Evolutionary conservation across 805 yeast genomes (phyloP), one percentile per base, ranked within the genome.

Genomic region (Hanseniaspora guilliermondii): DNA sequence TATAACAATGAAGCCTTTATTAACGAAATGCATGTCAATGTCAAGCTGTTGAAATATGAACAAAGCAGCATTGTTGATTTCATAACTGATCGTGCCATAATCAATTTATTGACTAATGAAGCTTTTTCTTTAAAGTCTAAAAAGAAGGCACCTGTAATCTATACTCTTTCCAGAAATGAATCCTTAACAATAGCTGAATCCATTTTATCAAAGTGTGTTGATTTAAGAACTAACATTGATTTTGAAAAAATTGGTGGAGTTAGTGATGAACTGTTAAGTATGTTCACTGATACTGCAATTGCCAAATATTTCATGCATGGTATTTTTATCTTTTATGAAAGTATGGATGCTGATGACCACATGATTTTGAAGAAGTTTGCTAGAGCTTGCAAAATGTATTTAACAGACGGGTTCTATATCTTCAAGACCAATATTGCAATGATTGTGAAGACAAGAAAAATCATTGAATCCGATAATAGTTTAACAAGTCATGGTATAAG

Each of bases 381-480:
- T 7, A 48, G 46, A 22, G 22, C 49, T 4, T 49, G 49, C 6
- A 27, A 41, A 14, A 7, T 48, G 11, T 37, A 41, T 14, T 11
- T 44, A n/a, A 30, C 47, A 19, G 55, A 52, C 37, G 49, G 49
- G 14, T 52, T 36, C 17, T 30, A 4, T 68, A 82, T 67, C 7
- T 87, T 89, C 0, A 40, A 65, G 1, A 79, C 87, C 0, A 68
- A 73, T 40, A 65, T 73, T 47, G 85, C 84, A 2, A 66, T 84
- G 27, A 72, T 91, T 5, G 63, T 83, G 55, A 86, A 94, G 12
- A 87, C 96, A 0, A 82, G 79, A 60, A 71, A 67, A 19, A 83
- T 72, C 62, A 93, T 86, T 45, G 91, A 86, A 0, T 76, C 73
- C 49, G 95, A 85, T 21, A 33, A 21, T 14, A 35, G 30, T 6